Base-by-base conservation (phyloP, 2,329 filamentous ascomycete genomes). In the Chaetomium globosum region DNA sequence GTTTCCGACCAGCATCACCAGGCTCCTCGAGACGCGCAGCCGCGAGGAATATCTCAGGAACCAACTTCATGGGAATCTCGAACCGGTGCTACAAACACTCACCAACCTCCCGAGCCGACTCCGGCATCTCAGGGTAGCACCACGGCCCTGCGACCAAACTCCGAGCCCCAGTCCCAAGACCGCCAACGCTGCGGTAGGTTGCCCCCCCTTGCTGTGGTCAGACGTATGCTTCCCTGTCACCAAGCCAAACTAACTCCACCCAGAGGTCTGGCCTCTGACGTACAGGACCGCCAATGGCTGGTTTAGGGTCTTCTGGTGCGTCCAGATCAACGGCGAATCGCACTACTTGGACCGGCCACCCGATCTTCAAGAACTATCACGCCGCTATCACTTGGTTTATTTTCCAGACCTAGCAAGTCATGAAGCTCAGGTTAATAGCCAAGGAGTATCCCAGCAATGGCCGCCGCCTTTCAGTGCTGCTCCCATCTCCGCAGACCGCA, bases 311-410 rank as follows among this genome's bases (percentile, higher is more conserved):
- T 12, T 61, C n/a, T 61, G 63, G 58, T 56, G 23, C 31, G 26
- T 65, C 39, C 57, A 65, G 23, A 23, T 60, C 28, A 53, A 61
- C 23, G 63, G 53, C 43, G 23, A 52, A 16, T 55, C 52, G 3
- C 9, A 31, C 10, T 59, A 49, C 49, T 16, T 49, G 28, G 21
- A 39, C 36, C 13, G 26, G 21, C 62, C 49, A 9, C 62, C 62
- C 19, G 23, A 64, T 33, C 13, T 54, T 19, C 56, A 54, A 7
- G 36, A 46, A 16, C 56, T 64, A 26, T 19, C 51, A 3, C 48
- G 49, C 28, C 36, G 23, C 2, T 59, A 64, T 8, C 26, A 59
- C 36, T 5, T 57, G 28, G 53, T 63, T 31, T 63, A 57, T 19
- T 63, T 52, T 4, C 53, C 48, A 9, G 52, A 60, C 16, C 39